Percentiles rank a stretch among this genome's conserved stretches.
Evolutionary conservation across 192 early-diverging fungal genomes (phyloP).

Genomic region (Coemansia sp.): DNA sequence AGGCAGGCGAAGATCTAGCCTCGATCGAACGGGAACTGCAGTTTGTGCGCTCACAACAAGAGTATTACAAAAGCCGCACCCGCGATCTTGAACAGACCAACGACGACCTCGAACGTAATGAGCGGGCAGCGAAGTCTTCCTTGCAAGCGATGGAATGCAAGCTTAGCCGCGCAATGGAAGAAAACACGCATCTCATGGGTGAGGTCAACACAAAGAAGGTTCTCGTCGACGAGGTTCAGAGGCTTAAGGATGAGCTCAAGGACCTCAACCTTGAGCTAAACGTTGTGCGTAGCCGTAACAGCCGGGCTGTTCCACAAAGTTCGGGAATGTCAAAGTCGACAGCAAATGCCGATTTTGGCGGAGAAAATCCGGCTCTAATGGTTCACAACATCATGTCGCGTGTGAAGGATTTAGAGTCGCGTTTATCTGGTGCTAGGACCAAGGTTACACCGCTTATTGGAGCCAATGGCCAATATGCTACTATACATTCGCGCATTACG

Average conservation of each 20-base stretch:
- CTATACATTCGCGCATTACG: constrained; percentile 32
- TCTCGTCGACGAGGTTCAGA: constrained; percentile 69
- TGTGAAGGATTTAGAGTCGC: constrained; percentile 72
- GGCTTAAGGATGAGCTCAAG: constrained; percentile 73
- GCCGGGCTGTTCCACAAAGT: constrained; percentile 30
- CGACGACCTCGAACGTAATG: constrained; percentile 71
- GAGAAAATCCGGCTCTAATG: constrained; percentile 61
- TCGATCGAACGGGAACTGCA: constrained; percentile 77
- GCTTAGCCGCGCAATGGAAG: constrained; percentile 68
- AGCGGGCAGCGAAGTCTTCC: constrained; percentile 65
- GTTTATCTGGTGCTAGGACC: constrained; percentile 69
- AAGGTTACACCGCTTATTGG: constrained; percentile 69
- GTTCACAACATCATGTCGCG: constrained; percentile 76
- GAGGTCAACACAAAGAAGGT: constrained; percentile 68
- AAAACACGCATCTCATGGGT: constrained; percentile 61
- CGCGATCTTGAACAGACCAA: constrained; percentile 75
- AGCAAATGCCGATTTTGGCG: constrained; percentile 22
- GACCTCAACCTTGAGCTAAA: constrained; percentile 57
- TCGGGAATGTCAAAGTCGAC: constrained; percentile 40
- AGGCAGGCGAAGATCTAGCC: constrained; percentile 61
- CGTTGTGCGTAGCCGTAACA: constrained; percentile 47
- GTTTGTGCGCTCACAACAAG: constrained; percentile 63
- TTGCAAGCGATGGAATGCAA: constrained; percentile 67
- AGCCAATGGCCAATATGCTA: constrained; percentile 39
- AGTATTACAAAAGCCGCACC: constrained; percentile 67